Evolutionary conservation across 108 stramenopile species (phyloP), one percentile per base, ranked within the genome.

Genomic region (Chaetoceros muelleri): DNA sequence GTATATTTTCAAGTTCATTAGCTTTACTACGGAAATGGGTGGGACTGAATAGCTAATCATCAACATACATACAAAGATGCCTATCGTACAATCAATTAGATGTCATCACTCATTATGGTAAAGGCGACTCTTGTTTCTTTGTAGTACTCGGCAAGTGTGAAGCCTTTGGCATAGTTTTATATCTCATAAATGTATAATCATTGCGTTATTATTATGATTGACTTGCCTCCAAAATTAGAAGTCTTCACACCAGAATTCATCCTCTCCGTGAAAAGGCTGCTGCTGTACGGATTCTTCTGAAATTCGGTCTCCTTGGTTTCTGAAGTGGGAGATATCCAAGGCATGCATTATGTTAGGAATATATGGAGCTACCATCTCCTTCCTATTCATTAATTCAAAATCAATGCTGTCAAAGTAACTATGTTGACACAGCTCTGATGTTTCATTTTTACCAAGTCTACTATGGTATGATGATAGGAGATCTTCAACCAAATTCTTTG

Each of bases 311-410:
- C 13, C 30, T n/a, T n/a, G n/a, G 8, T 52, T n/a, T 3, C 25
- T 52, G 28, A 75, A 75, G 48, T 75, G 64, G 23, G 52, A 50
- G 22, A 53, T 46, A 52, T 75, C 74, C 29, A 26, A 28, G 21
- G 24, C 60, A 30, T 71, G 58, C 26, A 47, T 49, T 34, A 66
- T 51, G 13, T 46, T 48, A 23, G 74, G 74, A 13, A 62, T 45
- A 55, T 71, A 75, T 3, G 74, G 74, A 3, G 74, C 50, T 52
- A 52, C 53, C 22, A 71, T 18, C 44, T 52, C 17, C 60, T 70
- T 75, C 21, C 51, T 40, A 17, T 20, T 45, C 50, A 75, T 47
- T 44, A 34, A 28, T 2, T 52, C 24, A 31, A 65, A 75, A 58
- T 67, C 52, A 44, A 75, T 62, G 10, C 22, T 26, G 30, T 46